Base-by-base conservation (phyloP, 169 alveolate genomes). In the Theileria annulata region DNA sequence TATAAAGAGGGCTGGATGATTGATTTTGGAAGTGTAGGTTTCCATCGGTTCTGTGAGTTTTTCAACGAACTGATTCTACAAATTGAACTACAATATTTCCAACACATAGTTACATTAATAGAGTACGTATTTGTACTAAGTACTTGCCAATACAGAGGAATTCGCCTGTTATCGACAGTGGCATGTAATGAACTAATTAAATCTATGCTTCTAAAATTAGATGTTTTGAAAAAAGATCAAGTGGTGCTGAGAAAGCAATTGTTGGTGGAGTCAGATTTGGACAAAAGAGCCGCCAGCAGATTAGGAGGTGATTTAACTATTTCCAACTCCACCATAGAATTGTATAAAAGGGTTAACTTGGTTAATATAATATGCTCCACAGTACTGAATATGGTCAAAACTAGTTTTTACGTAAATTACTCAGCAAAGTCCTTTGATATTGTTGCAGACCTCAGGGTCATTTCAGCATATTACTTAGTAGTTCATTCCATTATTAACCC, bases 1-100 rank as follows among this genome's bases (percentile, higher is more conserved):
- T 74, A 51, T 28, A 54, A 82, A 23, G 85, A 75, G n/a, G 86
- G 89, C n/a, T 76, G 85, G 89, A 63, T 72, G 54, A 82, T 82
- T 30, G 86, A 77, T 42, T 48, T 82, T 35, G 86, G 86, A 28
- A 75, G 67, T 59, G 35, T 15, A 2, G 86, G 79, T 1, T 82
- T 56, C 31, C 25, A 60, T 56, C 73, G 85, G 0, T 82, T 75
- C 77, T 72, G 77, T 62, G 89, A 82, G 72, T 82, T 82, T 75
- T 82, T 82, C 72, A 70, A 70, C 47, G 79, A 82, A 21, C 54
- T 82, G 62, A 75, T 75, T 8, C 74, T 64, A 15, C 72, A 82
- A 31, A 74, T 75, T 10, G 86, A 75, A 31, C 51, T 47, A 25
- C 31, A 10, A 27, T 56, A 19, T 35, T 23, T 82, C 49, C 74